Percentiles rank a stretch among this genome's conserved stretches.
phyloP scores from a whole-genome alignment of 768 basidiomycete genomes.

The Collybia mongolica region DNA sequence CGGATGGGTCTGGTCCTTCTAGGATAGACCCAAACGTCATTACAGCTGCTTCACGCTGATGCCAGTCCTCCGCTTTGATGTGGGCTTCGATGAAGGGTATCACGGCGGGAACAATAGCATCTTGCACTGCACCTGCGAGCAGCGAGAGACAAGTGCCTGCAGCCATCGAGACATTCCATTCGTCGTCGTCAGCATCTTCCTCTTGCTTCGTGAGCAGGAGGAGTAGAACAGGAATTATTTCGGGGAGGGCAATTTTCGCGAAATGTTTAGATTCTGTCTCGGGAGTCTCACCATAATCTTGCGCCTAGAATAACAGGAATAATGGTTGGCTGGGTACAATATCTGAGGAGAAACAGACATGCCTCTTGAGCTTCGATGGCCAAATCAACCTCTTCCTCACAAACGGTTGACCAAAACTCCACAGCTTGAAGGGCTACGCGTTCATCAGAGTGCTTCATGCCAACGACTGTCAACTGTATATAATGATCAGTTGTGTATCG shows the following conservation, averaged over 20 bases:
- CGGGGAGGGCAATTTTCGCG: conserved; percentile 91
- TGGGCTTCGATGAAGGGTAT: conserved; percentile 98
- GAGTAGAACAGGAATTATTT: conserved; percentile 92
- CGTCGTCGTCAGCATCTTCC: conserved; percentile 96
- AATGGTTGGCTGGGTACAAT: conserved; percentile 6
- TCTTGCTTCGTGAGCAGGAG: conserved; percentile 88
- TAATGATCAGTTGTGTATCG: conserved; percentile 12
- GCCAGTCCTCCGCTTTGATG: conserved; percentile 93
- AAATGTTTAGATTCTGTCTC: conserved; percentile 88
- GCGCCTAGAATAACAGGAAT: conserved; percentile 52
- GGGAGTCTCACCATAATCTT: conserved; percentile 85
- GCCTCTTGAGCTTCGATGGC: conserved; percentile 92
- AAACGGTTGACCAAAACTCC: conserved; percentile 99
- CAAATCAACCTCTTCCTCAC: conserved; percentile 94
- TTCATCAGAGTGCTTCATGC: conserved; percentile 94
- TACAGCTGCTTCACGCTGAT: conserved; percentile 92
- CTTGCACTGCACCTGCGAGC: conserved; percentile 87
- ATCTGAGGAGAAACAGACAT: conserved; percentile 13
- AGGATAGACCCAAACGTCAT: conserved; percentile 99
- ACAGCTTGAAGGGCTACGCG: conserved; percentile 93
- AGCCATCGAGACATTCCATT: conserved; percentile 99
- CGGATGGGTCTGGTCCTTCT: conserved; percentile 88
- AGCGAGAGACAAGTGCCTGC: conserved; percentile 89
- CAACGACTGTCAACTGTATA: conserved; percentile 86
- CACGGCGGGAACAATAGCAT: conserved; percentile 86